Base-by-base conservation (phyloP, 139 green algal species). In the Trebouxia sp. region DNA sequence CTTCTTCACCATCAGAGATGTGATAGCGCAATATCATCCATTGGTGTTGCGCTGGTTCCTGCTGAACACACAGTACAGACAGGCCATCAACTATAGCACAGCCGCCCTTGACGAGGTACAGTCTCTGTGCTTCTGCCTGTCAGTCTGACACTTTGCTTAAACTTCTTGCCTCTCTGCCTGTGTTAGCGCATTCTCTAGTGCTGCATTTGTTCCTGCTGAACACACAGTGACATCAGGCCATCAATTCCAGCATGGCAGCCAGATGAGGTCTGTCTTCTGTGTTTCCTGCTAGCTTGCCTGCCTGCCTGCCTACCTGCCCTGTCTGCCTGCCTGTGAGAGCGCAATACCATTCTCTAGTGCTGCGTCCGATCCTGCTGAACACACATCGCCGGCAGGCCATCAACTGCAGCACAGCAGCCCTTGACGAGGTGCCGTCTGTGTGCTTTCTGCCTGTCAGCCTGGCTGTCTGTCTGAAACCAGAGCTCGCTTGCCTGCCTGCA, bases 1-100 rank as follows among this genome's bases (percentile, higher is more conserved):
- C 89, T 99, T 99, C 86, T 98, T 99, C 90, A 99, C 95, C 43
- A 99, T 99, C 76, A 53, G 95, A 41, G 87, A 98, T 45, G 93
- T 97, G 30, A 45, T 95, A 37, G 47, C 89, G 47, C 45, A 85
- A 51, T 98, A 98, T 83, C 92, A 97, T 82, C 83, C 95, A 0
- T 47, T 95, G 42, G 93, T 95, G 22, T 85, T 99, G 86, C 90
- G 96, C 58, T 98, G 91, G 91, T 97, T 98, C 89, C 91, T 99
- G 48, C 47, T 98, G 1, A 75, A 55, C 76, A 96, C 92, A 26
- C 96, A 99, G 42, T 99, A 99, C 91, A 88, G 96, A 0, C 86
- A 91, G 65, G 90, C 92, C 11, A 87, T 99, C 83, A 97, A 98
- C 88, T 99, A 97, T 91, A 94, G 88, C 24, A 83, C 92, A 38